Percentiles rank a stretch among this genome's conserved stretches.
Evolutionary conservation across 768 basidiomycete species (phyloP).

Genomic region (Rhodosporidiobolus odoratus): DNA sequence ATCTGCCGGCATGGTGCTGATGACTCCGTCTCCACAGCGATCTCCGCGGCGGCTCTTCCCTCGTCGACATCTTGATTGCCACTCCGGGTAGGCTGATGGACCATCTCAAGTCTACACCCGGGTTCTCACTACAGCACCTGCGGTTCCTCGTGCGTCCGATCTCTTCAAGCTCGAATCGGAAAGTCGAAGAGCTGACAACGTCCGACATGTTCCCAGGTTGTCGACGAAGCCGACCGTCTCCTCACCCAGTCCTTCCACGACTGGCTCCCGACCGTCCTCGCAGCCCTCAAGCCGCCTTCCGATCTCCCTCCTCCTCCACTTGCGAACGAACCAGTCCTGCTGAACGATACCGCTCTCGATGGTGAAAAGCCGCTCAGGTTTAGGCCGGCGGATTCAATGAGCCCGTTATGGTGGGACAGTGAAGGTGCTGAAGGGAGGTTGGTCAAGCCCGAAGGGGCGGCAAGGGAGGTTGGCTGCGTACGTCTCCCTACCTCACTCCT

Average conservation of each 20-base stretch:
- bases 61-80: conserved; percentile 87
- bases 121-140: conserved; percentile 87
- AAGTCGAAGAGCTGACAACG: too few species aligned
- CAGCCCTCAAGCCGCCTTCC: conserved; percentile 58
- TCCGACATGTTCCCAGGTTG: too few species aligned
- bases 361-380: not conserved
- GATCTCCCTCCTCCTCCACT: conserved; percentile 25
- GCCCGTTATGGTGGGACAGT: conserved; percentile 53
- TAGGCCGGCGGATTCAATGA: conserved; percentile 54
- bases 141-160: conserved; percentile 71
- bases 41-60: conserved; percentile 77
- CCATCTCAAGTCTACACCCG: conserved; percentile 77
- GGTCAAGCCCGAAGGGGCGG: conserved; percentile 56
- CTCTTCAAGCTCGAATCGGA: not conserved
- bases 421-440: conserved; percentile 45
- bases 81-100: conserved; percentile 95
- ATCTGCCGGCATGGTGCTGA: too few species aligned
- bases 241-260: conserved; percentile 93
- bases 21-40: conserved; percentile 49
- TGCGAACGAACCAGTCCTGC: not conserved
- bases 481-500: not conserved
- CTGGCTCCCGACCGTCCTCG: conserved; percentile 78
- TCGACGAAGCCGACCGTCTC: conserved; percentile 96
- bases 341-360: conserved; percentile 38
- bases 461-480: conserved; percentile 44